Evolutionary conservation across 257 asterid species (phyloP), one percentile per base, ranked within the genome.

Genomic region (Fraxinus excelsior): DNA sequence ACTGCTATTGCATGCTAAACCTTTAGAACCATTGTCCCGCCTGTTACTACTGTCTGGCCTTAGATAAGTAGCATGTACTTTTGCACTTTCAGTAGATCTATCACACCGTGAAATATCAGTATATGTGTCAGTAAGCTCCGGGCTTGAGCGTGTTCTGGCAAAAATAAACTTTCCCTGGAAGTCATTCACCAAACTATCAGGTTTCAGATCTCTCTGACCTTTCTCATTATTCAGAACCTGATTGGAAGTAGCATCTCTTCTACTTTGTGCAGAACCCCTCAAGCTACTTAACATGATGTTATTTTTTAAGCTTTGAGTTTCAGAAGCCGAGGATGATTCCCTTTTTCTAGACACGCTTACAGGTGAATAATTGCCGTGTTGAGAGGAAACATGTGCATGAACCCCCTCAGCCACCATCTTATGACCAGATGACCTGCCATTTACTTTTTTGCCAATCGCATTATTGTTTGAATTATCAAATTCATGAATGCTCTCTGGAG

Each of bases 131-230:
- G 96, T 93, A 76, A 96, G 93, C 85, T 96, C 97, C 18, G 99
- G 98, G 78, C 99, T 93, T 72, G 98, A 96, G 68, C 78, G 90
- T 19, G 98, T 96, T 82, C 98, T 88, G 51, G 95, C 96, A 84
- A 91, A 87, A 46, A 84, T 84, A 82, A 86, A 88, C 74, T 89
- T 83, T 35, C 94, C 94, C 70, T 88, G 93, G 38, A 74, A 84
- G 67, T 90, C 96, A 81, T 82, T 86, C 49, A 78, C 87, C 84
- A 82, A 79, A 79, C 80, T 84, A 81, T 90, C 93, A 76, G 91
- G 82, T 76, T 84, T 90, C 67, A 71, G 66, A 82, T 88, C 86
- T 86, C 84, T 87, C 80, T 85, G 85, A 78, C 72, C 87, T 84
- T 82, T 89, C 70, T 87, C 87, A 79, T 86, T 79, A 79, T 71